These are phyloP conservation scores for Diaporthe australafricana DNA, from an alignment of 2,329 filamentous ascomycete species.

Conservation along the genomic window DNA sequence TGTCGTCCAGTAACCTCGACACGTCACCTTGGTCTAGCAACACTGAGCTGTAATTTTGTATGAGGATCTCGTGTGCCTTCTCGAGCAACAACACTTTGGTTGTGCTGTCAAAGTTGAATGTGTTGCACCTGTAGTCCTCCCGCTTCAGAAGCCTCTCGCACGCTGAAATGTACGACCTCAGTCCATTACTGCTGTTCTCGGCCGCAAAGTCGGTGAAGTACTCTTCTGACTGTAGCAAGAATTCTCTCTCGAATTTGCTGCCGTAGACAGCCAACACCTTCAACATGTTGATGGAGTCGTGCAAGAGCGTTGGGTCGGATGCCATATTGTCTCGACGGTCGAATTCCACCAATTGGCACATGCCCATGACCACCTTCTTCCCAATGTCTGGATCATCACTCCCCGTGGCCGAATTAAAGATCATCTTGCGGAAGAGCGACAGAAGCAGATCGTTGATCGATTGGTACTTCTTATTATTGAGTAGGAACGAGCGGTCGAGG, in stretches of 20 bases:
- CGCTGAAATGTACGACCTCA: constrained; percentile 81
- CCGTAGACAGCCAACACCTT: constrained; percentile 87
- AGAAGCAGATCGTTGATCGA: constrained; percentile 87
- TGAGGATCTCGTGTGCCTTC: constrained; percentile 77
- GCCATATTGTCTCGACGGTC: constrained; percentile 71
- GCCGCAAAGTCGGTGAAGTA: constrained; percentile 80
- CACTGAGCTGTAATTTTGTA: constrained; percentile 74
- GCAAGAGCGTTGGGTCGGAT: constrained; percentile 75
- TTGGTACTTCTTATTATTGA: constrained; percentile 75
- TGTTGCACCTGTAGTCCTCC: constrained; percentile 82
- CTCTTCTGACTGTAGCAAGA: constrained; percentile 74
- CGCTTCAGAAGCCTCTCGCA: constrained; percentile 76
- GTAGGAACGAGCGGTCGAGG: constrained; percentile 88
- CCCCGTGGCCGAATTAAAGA: constrained; percentile 54
- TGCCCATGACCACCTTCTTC: constrained; percentile 62
- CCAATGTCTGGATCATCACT: constrained; percentile 37
- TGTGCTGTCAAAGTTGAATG: constrained; percentile 83
- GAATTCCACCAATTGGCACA: constrained; percentile 80
- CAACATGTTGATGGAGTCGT: constrained; percentile 82
- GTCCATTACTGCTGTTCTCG: constrained; percentile 69
- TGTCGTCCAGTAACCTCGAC: constrained; percentile 77
- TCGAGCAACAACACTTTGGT: constrained; percentile 83
- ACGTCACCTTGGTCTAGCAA: constrained; percentile 76
- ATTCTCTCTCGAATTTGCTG: constrained; percentile 80
- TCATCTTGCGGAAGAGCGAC: constrained; percentile 75